These are phyloP conservation scores for Paradendryphiella salina DNA, from an alignment of 2,329 filamentous ascomycete species.

Conservation along the genomic window DNA sequence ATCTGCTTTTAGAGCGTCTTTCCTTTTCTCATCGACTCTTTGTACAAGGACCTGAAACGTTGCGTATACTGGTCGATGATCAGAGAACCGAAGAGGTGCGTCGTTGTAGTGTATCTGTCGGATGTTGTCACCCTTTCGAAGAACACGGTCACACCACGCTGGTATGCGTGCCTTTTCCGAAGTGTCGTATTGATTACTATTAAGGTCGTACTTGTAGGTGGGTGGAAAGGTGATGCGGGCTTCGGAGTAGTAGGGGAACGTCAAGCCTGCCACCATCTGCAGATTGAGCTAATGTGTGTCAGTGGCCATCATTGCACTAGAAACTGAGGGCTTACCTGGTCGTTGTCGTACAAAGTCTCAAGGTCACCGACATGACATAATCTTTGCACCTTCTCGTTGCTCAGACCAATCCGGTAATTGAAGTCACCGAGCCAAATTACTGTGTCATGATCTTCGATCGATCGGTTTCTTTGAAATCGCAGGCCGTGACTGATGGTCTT, in stretches of 20 bases:
- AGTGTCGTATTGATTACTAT: conserved; percentile 85
- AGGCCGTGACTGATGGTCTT: conserved; percentile 83
- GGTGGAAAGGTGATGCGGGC: conserved; percentile 84
- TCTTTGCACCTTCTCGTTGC: conserved; percentile 74
- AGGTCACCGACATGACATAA: conserved; percentile 74
- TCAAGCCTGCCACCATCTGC: conserved; percentile 90
- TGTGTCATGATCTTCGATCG: conserved; percentile 88
- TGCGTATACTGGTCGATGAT: conserved; percentile 94
- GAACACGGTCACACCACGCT: conserved; percentile 93
- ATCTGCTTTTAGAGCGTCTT: conserved; percentile 71
- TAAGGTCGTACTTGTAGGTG: conserved; percentile 94
- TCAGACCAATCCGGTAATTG: conserved; percentile 92
- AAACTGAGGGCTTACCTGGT: conserved; percentile 63
- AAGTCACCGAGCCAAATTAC: conserved; percentile 95
- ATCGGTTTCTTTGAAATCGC: conserved; percentile 85
- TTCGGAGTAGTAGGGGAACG: conserved; percentile 92
- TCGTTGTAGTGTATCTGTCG: conserved; percentile 81
- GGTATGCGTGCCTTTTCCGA: conserved; percentile 95
- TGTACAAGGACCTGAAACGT: conserved; percentile 82
- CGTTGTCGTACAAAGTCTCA: conserved; percentile 82
- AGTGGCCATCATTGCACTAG: conserved; percentile 17
- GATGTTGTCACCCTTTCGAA: conserved; percentile 82
- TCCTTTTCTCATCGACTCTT: conserved; percentile 74
- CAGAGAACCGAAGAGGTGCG: conserved; percentile 84
- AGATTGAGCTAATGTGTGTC: conserved; percentile 70